Evolutionary conservation across 257 asterid genomes (phyloP).

Genomic region (Salvia rosmarinus): DNA sequence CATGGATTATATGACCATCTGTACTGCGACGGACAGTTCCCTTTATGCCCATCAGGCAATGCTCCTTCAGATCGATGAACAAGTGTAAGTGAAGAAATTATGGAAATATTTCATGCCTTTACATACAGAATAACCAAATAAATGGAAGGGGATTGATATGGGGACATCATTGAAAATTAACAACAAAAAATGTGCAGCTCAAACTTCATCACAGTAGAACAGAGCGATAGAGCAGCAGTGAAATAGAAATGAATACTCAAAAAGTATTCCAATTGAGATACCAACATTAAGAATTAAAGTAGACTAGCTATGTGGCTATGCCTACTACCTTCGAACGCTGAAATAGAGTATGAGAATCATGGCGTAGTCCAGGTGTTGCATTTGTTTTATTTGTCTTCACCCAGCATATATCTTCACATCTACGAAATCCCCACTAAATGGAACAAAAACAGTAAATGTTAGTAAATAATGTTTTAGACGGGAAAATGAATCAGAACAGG

Average conservation of each 20-base stretch:
- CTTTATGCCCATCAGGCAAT: slow-evolving; percentile 96
- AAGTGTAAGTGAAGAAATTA: slow-evolving; percentile 26
- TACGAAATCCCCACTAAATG: slow-evolving; percentile 96
- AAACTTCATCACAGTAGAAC: background rate
- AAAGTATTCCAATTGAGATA: slow-evolving; percentile 7
- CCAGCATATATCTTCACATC: slow-evolving; percentile 99
- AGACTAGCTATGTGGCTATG: slow-evolving; percentile 27
- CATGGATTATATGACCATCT: slow-evolving; percentile 98
- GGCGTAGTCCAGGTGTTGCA: slow-evolving; percentile 96
- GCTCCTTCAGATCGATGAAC: slow-evolving; percentile 69
- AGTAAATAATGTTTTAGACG: background rate
- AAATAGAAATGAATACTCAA: background rate
- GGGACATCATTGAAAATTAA: background rate
- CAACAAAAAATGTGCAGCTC: slow-evolving; percentile 3
- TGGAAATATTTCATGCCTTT: slow-evolving; percentile 20
- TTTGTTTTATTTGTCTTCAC: slow-evolving; percentile 92
- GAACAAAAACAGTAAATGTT: slow-evolving; percentile 26
- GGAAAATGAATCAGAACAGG: slow-evolving; percentile 20
- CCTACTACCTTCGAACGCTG: slow-evolving; percentile 88
- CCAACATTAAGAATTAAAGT: slow-evolving; percentile 16
- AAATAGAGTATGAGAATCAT: slow-evolving; percentile 92
- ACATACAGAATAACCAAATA: slow-evolving; percentile 17
- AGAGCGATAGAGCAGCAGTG: background rate
- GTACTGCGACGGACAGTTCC: slow-evolving; percentile 99
- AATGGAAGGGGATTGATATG: slow-evolving; percentile 23